A percentile compares a stretch with the other conserved stretches of the same genome.
Evolutionary conservation across 257 asterid species (phyloP).

Genomic region (Ilex aquifolium): DNA sequence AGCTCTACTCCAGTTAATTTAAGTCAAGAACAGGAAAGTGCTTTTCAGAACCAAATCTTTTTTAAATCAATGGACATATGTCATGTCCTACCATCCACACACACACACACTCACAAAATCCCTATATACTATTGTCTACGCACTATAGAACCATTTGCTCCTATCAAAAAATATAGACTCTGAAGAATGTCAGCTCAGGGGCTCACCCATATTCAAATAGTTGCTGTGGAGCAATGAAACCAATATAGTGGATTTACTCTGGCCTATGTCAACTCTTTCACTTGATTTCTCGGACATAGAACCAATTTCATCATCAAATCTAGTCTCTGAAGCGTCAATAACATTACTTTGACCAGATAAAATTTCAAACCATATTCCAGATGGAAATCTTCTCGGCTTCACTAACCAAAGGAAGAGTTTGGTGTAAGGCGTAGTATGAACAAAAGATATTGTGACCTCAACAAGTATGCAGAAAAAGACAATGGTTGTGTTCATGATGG

Average conservation of each 20-base stretch:
- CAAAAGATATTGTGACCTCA: conserved; percentile 45
- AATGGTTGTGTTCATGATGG: conserved; percentile 63
- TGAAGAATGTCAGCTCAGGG: neutral
- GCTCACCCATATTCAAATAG: conserved; percentile 57
- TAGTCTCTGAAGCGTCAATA: conserved; percentile 15
- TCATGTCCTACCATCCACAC: no score
- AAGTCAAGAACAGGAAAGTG: neutral
- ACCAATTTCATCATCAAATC: conserved; percentile 14
- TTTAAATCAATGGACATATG: neutral
- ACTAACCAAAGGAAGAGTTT: conserved; percentile 65
- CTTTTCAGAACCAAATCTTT: neutral
- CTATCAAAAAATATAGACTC: neutral
- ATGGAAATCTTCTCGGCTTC: conserved; percentile 69
- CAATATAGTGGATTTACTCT: conserved; percentile 30
- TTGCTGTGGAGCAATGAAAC: conserved; percentile 81
- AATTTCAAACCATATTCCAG: conserved; percentile 77
- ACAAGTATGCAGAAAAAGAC: conserved; percentile 47
- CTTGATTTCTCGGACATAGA: conserved; percentile 23
- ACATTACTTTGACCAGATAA: conserved; percentile 25
- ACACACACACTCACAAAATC: neutral
- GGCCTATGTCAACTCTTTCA: conserved; percentile 8
- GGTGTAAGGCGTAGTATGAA: conserved; percentile 81
- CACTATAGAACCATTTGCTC: neutral
- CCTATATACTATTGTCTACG: neutral
- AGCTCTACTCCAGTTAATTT: neutral